These are phyloP conservation scores for Hygrophila difformis DNA, from an alignment of 257 asterid species.

Conservation along the genomic window DNA sequence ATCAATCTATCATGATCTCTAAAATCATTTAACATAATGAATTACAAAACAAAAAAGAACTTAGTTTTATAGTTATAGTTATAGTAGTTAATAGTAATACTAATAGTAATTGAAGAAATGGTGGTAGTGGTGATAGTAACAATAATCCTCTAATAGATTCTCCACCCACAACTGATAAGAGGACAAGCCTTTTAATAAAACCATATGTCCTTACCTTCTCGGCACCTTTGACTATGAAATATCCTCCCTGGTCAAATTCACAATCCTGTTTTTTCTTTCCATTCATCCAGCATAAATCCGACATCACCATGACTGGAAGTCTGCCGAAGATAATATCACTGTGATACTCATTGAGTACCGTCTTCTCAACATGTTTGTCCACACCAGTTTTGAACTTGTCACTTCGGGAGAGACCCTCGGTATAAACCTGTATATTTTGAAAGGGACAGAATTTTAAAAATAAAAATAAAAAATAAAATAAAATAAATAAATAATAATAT, in stretches of 20 bases:
- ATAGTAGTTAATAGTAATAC: too few species aligned
- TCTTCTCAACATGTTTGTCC: slow-evolving; percentile 41
- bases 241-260: slow-evolving; percentile 87
- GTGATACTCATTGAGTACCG: slow-evolving; percentile 24
- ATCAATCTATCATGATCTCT: too few species aligned
- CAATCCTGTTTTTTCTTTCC: slow-evolving; percentile 48
- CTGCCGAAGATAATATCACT: slow-evolving; percentile 46
- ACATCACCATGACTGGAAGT: slow-evolving; percentile 88
- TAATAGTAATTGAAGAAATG: too few species aligned
- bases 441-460: slow-evolving; percentile 8
- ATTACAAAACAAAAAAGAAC: too few species aligned
- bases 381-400: slow-evolving; percentile 81
- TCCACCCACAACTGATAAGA: slow-evolving; percentile 2
- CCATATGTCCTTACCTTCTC: slow-evolving; percentile 96
- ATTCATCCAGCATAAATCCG: slow-evolving; percentile 70
- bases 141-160: neutral
- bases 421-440: slow-evolving; percentile 48
- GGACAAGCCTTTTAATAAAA: slow-evolving; percentile 5
- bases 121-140: too few species aligned
- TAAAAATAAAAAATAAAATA: neutral
- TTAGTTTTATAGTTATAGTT: too few species aligned
- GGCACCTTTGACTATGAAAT: slow-evolving; percentile 88
- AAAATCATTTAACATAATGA: too few species aligned
- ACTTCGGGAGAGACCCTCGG: slow-evolving; percentile 47
- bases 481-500: too few species aligned